Evolutionary conservation across 257 asterid species (phyloP).

Genomic region (Penstemon newberryi): DNA sequence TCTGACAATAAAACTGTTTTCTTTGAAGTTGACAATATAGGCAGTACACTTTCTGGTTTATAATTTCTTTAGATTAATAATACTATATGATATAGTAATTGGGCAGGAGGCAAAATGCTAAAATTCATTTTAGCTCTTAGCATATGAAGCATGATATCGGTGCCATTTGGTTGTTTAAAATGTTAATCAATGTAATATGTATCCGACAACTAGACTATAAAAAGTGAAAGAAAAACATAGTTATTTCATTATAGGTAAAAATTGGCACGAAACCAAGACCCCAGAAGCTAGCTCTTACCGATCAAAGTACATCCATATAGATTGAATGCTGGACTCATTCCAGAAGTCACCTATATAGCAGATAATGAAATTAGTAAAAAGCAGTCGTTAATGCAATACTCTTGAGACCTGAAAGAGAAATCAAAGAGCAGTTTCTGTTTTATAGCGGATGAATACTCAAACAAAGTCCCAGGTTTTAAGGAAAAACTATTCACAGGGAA

Average conservation of each 20-base stretch:
- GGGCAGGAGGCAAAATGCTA: no score
- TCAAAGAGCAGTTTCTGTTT: not conserved
- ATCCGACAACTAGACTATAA: not conserved
- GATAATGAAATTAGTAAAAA: conserved; percentile 17
- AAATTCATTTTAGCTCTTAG: no score
- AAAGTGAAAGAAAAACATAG: not conserved
- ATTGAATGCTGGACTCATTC: conserved; percentile 89
- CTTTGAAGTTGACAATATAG: no score
- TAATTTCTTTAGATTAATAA: no score
- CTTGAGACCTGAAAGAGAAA: conserved; percentile 9
- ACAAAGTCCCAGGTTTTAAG: not conserved
- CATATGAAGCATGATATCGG: no score
- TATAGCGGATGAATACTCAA: not conserved
- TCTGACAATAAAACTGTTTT: no score
- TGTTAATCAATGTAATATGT: no score
- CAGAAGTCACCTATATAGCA: conserved; percentile 73
- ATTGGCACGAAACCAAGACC: conserved; percentile 14
- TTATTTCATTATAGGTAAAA: not conserved
- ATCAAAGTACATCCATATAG: conserved; percentile 76
- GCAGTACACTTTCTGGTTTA: no score
- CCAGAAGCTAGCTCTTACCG: conserved; percentile 43
- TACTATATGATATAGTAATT: no score
- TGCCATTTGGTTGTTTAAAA: no score
- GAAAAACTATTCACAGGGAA: conserved; percentile 1
- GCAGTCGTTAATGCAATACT: conserved; percentile 5